Percentiles rank a stretch among this genome's conserved stretches.
These are phyloP conservation scores for Russula brevipes DNA, from an alignment of 768 basidiomycete species.

Conservation along the genomic window DNA sequence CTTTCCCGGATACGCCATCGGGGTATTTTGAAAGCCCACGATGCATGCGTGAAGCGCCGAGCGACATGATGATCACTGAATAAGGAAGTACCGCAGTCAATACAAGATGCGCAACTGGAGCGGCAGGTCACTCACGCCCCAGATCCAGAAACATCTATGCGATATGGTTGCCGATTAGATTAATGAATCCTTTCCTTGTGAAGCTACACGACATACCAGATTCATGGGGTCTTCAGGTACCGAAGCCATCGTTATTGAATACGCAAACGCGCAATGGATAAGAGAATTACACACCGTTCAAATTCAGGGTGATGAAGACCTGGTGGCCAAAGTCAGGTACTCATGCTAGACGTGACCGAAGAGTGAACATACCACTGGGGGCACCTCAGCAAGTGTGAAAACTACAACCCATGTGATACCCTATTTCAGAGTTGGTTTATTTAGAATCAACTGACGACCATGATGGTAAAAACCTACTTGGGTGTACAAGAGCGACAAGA, in stretches of 20 bases:
- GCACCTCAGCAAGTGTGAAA: not conserved
- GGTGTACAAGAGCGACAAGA: constrained; percentile 1
- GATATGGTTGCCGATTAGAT: not conserved
- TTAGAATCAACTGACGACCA: not conserved
- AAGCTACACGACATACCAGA: not conserved
- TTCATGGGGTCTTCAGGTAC: not conserved
- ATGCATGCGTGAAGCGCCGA: not conserved
- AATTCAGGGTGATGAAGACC: constrained; percentile 1
- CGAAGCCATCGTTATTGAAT: not conserved
- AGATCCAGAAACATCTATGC: not conserved
- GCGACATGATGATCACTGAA: not conserved
- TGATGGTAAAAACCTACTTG: not conserved
- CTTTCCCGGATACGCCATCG: not conserved
- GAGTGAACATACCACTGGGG: not conserved
- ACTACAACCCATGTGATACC: constrained; percentile 4
- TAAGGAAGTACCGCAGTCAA: not conserved
- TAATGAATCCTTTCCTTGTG: not conserved
- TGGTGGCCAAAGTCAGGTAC: not conserved
- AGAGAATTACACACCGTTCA: constrained; percentile 9
- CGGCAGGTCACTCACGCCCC: not conserved
- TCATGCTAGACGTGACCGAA: no score
- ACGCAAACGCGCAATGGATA: not conserved
- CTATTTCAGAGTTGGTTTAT: not conserved
- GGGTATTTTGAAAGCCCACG: not conserved
- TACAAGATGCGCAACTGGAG: not conserved